Evolutionary conservation across 2,329 filamentous ascomycete species (phyloP).

Genomic region (Purpureocillium lavendulum): DNA sequence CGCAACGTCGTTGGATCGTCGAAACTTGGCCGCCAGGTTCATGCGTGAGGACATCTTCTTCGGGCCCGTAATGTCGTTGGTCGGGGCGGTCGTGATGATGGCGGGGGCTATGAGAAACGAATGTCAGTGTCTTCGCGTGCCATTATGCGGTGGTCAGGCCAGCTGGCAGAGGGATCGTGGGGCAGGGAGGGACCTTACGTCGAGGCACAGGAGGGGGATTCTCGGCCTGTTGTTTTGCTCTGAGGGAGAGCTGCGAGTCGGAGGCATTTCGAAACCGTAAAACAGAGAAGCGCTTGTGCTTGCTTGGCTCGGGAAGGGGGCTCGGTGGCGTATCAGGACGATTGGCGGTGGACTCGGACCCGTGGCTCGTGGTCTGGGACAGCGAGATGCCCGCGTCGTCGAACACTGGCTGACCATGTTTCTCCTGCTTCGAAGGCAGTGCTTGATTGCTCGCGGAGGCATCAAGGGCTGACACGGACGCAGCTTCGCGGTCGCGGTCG

Average conservation of each 20-base stretch:
- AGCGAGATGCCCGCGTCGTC: constrained; percentile 7
- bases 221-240: constrained; percentile 60
- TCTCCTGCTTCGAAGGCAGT: constrained; percentile 2
- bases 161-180: constrained; percentile 3
- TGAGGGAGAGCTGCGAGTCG: constrained; percentile 75
- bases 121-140: too few species aligned
- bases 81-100: constrained; percentile 91
- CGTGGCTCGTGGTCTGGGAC: constrained; percentile 14
- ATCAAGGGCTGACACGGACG: background rate
- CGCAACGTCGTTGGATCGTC: constrained; percentile 41
- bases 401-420: constrained; percentile 3
- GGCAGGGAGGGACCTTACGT: constrained; percentile 32
- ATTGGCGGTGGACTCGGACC: constrained; percentile 13
- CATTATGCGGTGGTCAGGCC: too few species aligned
- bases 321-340: constrained; percentile 34
- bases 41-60: constrained; percentile 50
- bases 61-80: constrained; percentile 48
- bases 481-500: background rate
- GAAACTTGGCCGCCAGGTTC: constrained; percentile 43
- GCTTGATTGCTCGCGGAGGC: background rate
- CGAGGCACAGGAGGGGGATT: constrained; percentile 49
- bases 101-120: constrained; percentile 52
- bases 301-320: constrained; percentile 45
- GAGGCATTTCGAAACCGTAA: constrained; percentile 87
- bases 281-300: constrained; percentile 57